A percentile compares a stretch with the other conserved stretches of the same genome.
These are phyloP conservation scores for Takashimella tepidaria DNA, from an alignment of 1,284 basidiomycete species.

Conservation along the genomic window DNA sequence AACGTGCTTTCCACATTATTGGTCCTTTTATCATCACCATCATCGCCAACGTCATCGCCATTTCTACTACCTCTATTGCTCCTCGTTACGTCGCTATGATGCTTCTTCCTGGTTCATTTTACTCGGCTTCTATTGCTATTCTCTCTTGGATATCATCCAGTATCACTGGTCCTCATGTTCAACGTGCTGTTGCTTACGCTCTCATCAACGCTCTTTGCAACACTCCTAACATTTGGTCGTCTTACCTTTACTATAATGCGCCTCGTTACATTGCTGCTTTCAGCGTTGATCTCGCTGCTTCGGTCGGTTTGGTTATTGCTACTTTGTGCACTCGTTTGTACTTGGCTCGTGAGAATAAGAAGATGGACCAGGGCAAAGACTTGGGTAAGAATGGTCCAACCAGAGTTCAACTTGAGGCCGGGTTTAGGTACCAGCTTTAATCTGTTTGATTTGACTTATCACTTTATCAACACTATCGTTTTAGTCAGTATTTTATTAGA, in stretches of 20 bases:
- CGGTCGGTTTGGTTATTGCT: constrained; percentile 29
- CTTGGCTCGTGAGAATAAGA: constrained; percentile 36
- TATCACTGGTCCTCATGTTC: constrained; percentile 43
- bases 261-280: constrained; percentile 44
- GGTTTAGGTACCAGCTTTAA: constrained; percentile 46
- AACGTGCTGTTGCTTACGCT: constrained; percentile 46
- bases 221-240: constrained; percentile 47
- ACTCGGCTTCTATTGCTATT: constrained; percentile 43
- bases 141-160: constrained; percentile 44
- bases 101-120: constrained; percentile 31
- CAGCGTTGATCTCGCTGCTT: constrained; percentile 40
- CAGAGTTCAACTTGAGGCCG: constrained; percentile 33
- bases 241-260: constrained; percentile 40
- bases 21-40: constrained; percentile 52
- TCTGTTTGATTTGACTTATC: too few species aligned
- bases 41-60: constrained; percentile 67
- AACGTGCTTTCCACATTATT: constrained; percentile 22
- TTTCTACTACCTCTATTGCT: constrained; percentile 45
- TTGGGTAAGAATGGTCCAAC: constrained; percentile 34
- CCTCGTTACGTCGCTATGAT: constrained; percentile 43
- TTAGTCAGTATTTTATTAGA: too few species aligned
- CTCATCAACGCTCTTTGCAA: constrained; percentile 46
- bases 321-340: constrained; percentile 28
- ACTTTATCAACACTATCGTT: too few species aligned
- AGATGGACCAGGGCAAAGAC: constrained; percentile 39